Evolutionary conservation across 1,284 basidiomycete species (phyloP), one percentile per base, ranked within the genome.

Genomic region (Cryptococcus wingfieldii): DNA sequence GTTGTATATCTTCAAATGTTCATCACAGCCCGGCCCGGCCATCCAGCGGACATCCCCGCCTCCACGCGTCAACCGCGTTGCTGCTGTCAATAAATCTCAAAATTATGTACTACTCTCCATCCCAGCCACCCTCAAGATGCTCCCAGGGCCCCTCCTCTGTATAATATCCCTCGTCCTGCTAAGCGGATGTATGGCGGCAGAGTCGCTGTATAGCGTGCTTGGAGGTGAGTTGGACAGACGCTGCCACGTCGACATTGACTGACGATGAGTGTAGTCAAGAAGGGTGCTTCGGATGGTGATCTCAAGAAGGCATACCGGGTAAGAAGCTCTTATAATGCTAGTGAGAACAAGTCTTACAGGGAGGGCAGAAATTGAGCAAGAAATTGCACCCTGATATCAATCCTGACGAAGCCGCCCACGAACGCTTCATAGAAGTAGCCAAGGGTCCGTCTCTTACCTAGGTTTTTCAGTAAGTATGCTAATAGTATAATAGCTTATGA

Each of bases 321-420:
- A 55, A 47, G 72, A 42, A 45, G 37, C 47, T 38, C 18, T 23
- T 31, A 37, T 34, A 14, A 34, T 16, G 42, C 31, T 47, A 51
- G 16, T 1, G 37, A 50, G 37, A 19, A 25, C 5, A 25, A 37
- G 25, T 38, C 16, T 14, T 16, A 18, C 12, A 23, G 25, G 4
- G 4, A 47, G 23, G 9, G 34, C 59, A 93, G 78, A 86, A 85
- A 71, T 80, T 95, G 47, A 93, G 90, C 76, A 87, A 86, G 67
- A 90, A 86, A 77, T 90, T 84, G 62, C 93, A 96, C 71, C 93
- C 93, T 0, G 93, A 97, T 79, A 94, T 94, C 80, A 96, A 94
- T 77, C 87, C 87, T 64, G 88, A 89, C 13, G 82, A 85, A 58
- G 85, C 80, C 13, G 87, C 91, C 23, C 87, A 91, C 71, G 84